These are phyloP conservation scores for Umbelopsis vinacea DNA, from an alignment of 192 early-diverging fungal genomes.

Conservation along the genomic window DNA sequence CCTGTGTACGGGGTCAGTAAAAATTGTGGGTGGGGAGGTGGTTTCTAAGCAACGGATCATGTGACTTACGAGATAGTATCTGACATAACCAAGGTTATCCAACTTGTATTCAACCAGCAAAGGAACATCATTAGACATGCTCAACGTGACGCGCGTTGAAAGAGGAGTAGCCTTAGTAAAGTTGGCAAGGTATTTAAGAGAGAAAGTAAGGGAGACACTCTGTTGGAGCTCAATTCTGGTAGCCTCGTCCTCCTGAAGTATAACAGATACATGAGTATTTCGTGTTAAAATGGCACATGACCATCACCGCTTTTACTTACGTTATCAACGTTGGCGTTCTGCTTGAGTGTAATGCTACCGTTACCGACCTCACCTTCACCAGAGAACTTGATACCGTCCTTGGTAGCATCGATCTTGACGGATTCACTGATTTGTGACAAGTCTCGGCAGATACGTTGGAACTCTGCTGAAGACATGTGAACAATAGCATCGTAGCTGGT, in stretches of 20 bases:
- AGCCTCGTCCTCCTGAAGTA: constrained; percentile 42
- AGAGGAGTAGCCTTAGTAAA: constrained; percentile 96
- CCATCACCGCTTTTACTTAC: constrained; percentile 30
- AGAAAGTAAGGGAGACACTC: constrained; percentile 83
- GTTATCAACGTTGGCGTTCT: constrained; percentile 73
- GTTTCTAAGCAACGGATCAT: neutral
- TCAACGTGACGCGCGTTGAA: constrained; percentile 74
- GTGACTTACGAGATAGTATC: constrained; percentile 81
- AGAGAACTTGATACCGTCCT: constrained; percentile 93
- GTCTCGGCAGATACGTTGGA: constrained; percentile 91
- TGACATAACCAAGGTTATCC: constrained; percentile 85
- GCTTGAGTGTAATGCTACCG: constrained; percentile 84
- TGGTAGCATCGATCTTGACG: constrained; percentile 85
- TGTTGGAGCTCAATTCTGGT: constrained; percentile 83
- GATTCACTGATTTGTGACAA: constrained; percentile 83
- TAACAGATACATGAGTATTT: neutral
- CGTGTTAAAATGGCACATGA: no score
- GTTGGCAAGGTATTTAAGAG: constrained; percentile 92
- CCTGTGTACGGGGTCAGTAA: neutral
- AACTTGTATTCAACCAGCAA: constrained; percentile 94
- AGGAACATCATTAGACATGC: constrained; percentile 86
- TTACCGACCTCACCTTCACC: constrained; percentile 86
- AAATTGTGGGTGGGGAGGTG: neutral
- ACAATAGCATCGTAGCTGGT: constrained; percentile 91
- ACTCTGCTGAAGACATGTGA: constrained; percentile 87